phyloP scores from a whole-genome alignment of 1,284 basidiomycete species.

The Somion occarium region DNA sequence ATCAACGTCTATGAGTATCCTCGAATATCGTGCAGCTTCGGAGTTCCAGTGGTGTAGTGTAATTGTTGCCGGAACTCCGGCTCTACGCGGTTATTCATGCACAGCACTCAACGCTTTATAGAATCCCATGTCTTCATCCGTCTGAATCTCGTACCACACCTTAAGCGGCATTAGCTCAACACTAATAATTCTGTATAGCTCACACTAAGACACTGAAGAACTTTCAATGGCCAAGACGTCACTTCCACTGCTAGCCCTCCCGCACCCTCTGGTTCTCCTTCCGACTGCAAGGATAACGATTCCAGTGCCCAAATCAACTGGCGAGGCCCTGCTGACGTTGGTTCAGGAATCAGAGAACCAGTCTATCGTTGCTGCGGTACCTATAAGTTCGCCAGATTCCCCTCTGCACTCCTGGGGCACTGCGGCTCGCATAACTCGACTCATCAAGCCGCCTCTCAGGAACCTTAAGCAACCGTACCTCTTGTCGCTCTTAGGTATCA shows the following conservation, averaged over 20 bases:
- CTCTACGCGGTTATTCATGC: no score
- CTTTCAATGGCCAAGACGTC: conserved; percentile 24
- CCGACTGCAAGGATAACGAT: conserved; percentile 62
- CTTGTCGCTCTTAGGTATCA: conserved; percentile 61
- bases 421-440: conserved; percentile 55
- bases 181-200: no score
- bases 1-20: no score
- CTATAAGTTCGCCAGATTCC: conserved; percentile 33
- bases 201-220: no score
- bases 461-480: conserved; percentile 38
- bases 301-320: conserved; percentile 50
- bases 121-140: no score
- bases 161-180: no score
- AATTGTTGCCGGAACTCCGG: no score
- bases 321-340: conserved; percentile 53
- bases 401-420: conserved; percentile 36
- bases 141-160: no score
- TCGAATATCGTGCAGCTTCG: no score
- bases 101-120: no score
- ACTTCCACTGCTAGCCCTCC: conserved; percentile 57
- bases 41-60: no score
- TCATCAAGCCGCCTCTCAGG: conserved; percentile 47
- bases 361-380: conserved; percentile 62
- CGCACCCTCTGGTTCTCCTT: conserved; percentile 61
- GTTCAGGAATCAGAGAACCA: conserved; percentile 59